A percentile compares a stretch with the other conserved stretches of the same genome.
Conservation (phyloP, 2,329 filamentous ascomycete species). For the Sordariomycetes sp. region DNA sequence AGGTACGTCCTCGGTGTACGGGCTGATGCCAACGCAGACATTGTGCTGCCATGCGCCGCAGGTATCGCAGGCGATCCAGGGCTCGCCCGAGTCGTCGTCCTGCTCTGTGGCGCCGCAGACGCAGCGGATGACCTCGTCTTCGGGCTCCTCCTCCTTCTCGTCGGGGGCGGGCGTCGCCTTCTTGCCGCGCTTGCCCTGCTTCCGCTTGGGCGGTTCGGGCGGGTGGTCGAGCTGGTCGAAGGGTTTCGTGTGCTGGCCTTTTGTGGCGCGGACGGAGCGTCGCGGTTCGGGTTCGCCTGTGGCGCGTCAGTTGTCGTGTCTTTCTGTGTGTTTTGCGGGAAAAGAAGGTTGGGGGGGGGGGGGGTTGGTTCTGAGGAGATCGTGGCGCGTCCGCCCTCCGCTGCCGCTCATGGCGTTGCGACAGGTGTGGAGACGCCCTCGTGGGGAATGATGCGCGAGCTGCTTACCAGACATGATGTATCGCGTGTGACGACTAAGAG, state of each 20-base stretch:
- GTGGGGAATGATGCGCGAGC: neutral
- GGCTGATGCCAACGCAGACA: slow-evolving; percentile 77
- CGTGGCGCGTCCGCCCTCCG: neutral
- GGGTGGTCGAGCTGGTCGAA: slow-evolving; percentile 61
- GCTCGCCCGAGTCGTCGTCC: slow-evolving; percentile 72
- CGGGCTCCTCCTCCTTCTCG: slow-evolving; percentile 28
- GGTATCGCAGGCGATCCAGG: slow-evolving; percentile 92
- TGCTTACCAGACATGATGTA: slow-evolving; percentile 5
- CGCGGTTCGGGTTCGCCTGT: slow-evolving; percentile 58
- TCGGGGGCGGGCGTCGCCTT: slow-evolving; percentile 43
- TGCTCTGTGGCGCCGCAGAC: slow-evolving; percentile 82
- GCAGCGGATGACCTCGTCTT: slow-evolving; percentile 75
- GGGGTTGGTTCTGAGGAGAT: no score
- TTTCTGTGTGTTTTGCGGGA: neutral
- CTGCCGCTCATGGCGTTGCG: neutral
- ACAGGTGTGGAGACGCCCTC: neutral
- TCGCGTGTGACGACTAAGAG: neutral
- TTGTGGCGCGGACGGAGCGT: slow-evolving; percentile 89
- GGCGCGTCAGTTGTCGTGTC: neutral
- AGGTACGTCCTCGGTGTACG: slow-evolving; percentile 64
- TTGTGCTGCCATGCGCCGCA: slow-evolving; percentile 97
- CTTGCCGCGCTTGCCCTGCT: slow-evolving; percentile 32
- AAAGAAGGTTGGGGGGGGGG: neutral
- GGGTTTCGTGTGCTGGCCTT: slow-evolving; percentile 86
- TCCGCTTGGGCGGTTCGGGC: slow-evolving; percentile 37